Percentiles rank a stretch among this genome's conserved stretches.
phyloP scores from a whole-genome alignment of 2,329 filamentous ascomycete species.

The Aspergillus carbonarius region DNA sequence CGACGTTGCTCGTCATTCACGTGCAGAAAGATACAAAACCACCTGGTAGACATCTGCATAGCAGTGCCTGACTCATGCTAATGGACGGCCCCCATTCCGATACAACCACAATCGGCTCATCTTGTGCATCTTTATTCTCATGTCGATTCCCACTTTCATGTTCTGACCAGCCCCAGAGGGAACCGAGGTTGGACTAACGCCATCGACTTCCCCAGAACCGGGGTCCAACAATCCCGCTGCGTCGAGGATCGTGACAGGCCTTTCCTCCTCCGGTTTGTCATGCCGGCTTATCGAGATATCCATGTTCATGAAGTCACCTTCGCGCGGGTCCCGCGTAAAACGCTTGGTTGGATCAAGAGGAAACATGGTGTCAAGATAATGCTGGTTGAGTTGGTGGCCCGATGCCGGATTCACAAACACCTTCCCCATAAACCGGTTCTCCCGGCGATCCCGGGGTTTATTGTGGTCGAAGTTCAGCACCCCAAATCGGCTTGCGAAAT shows the following conservation, averaged over 20 bases:
- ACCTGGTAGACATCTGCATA: not conserved
- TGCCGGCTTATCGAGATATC: conserved; percentile 17
- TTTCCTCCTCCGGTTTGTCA: conserved; percentile 1
- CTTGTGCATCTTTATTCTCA: conserved; percentile 31
- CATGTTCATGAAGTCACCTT: conserved; percentile 38
- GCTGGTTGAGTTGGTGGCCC: conserved; percentile 47
- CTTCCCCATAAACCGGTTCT: conserved; percentile 51
- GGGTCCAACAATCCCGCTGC: not conserved
- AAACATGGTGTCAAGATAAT: conserved; percentile 48
- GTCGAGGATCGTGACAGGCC: not conserved
- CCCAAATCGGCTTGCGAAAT: conserved; percentile 74
- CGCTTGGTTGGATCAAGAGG: conserved; percentile 29
- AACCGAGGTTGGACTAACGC: not conserved
- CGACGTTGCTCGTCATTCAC: not conserved
- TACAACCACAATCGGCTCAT: conserved; percentile 43
- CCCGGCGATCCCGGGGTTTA: conserved; percentile 36
- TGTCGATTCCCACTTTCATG: not conserved
- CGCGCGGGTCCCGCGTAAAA: conserved; percentile 19
- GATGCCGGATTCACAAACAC: conserved; percentile 46
- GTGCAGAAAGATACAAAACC: not conserved
- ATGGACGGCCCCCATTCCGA: conserved; percentile 36
- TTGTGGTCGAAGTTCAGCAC: conserved; percentile 61
- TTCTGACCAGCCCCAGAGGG: not conserved
- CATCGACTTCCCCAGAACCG: not conserved
- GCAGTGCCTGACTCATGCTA: not conserved